Conservation (phyloP, 208 protist species). For the Acanthamoeba healyi region DNA sequence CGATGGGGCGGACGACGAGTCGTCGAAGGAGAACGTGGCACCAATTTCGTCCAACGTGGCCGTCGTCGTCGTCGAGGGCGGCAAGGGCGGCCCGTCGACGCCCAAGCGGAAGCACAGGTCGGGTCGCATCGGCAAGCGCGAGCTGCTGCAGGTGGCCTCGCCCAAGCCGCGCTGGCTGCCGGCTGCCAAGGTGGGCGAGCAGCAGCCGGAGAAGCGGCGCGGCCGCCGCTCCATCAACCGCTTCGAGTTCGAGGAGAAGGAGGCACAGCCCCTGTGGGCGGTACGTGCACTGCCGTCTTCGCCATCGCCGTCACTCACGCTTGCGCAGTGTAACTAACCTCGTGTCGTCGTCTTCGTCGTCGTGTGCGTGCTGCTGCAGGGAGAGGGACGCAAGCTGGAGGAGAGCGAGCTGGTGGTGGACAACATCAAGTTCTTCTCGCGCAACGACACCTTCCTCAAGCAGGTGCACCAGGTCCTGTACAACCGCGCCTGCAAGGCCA, state of each 20-base stretch:
- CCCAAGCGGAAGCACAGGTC: background rate
- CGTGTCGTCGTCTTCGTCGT: background rate
- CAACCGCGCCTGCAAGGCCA: constrained; percentile 50
- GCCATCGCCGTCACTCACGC: too few relatives aligned
- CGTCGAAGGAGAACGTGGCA: constrained; percentile 22
- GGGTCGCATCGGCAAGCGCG: constrained; percentile 18
- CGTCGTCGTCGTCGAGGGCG: background rate
- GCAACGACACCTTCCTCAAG: constrained; percentile 19
- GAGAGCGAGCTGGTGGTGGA: constrained; percentile 22
- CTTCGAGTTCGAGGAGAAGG: constrained; percentile 47
- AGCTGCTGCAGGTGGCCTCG: constrained; percentile 15
- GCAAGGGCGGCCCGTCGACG: background rate
- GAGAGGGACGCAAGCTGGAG: constrained; percentile 33
- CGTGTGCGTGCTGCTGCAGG: background rate
- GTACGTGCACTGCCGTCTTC: background rate
- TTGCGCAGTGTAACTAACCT: too few relatives aligned
- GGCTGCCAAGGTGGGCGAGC: too few relatives aligned
- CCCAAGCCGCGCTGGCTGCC: constrained; percentile 38
- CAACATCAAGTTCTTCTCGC: constrained; percentile 54
- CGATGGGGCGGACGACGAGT: background rate
- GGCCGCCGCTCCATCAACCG: background rate
- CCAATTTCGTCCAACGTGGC: background rate
- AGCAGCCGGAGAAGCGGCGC: background rate
- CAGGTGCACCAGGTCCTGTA: constrained; percentile 26
- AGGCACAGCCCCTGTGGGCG: background rate